These are phyloP conservation scores for Triangularia verruculosa DNA, from an alignment of 2,329 filamentous ascomycete genomes.

Conservation along the genomic window DNA sequence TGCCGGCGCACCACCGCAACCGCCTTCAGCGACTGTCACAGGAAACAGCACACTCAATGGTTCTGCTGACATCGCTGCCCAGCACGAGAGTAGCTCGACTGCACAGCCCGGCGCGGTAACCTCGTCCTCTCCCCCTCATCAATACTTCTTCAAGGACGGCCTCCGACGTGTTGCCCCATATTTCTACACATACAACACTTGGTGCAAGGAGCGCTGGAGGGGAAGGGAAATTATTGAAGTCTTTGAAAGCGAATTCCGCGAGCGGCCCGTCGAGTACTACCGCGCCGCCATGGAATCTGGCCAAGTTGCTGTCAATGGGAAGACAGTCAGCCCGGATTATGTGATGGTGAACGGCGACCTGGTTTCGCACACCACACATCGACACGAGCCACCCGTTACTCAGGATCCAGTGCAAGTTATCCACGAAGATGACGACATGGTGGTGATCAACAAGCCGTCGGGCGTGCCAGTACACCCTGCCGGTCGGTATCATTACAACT, in stretches of 20 bases:
- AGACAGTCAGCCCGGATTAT: constrained; percentile 63
- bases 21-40: neutral
- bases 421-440: constrained; percentile 87
- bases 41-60: constrained; percentile 7
- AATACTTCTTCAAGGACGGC: constrained; percentile 78
- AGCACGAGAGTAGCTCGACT: constrained; percentile 30
- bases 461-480: constrained; percentile 94
- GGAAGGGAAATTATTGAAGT: constrained; percentile 78
- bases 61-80: neutral
- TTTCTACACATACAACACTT: constrained; percentile 91
- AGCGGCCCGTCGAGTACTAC: constrained; percentile 84
- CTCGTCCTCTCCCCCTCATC: constrained; percentile 50
- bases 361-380: constrained; percentile 88
- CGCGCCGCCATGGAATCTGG: constrained; percentile 77
- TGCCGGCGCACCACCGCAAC: neutral
- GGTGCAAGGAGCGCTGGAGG: constrained; percentile 91
- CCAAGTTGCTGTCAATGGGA: constrained; percentile 75
- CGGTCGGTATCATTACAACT: constrained; percentile 94
- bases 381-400: constrained; percentile 92
- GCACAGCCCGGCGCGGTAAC: constrained; percentile 27
- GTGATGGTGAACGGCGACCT: constrained; percentile 84
- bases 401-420: constrained; percentile 75
- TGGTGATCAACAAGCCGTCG: constrained; percentile 95
- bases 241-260: constrained; percentile 88
- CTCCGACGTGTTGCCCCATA: constrained; percentile 83